Evolutionary conservation across 2,329 filamentous ascomycete genomes (phyloP).

Genomic region (Calonectria ilicicola): DNA sequence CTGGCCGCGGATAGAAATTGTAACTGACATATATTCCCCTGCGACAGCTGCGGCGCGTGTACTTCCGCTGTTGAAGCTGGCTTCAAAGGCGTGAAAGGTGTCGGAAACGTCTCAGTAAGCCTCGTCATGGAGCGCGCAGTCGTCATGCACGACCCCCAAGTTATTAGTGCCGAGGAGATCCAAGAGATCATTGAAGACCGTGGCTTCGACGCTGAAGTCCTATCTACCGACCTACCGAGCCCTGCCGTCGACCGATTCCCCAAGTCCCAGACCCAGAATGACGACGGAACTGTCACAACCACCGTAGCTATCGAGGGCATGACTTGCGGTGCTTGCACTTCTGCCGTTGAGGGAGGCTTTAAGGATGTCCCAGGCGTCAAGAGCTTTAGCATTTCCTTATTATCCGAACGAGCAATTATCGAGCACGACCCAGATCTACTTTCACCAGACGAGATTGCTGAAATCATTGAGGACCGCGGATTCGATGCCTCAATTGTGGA

Average conservation of each 20-base stretch:
- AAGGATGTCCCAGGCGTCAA: slow-evolving; percentile 79
- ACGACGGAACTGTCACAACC: slow-evolving; percentile 69
- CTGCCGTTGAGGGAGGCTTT: slow-evolving; percentile 85
- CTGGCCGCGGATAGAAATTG: slow-evolving; percentile 22
- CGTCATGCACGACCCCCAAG: slow-evolving; percentile 84
- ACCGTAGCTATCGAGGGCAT: slow-evolving; percentile 86
- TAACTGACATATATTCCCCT: slow-evolving; percentile 51
- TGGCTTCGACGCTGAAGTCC: slow-evolving; percentile 90
- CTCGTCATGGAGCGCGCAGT: slow-evolving; percentile 97
- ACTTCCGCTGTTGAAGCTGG: slow-evolving; percentile 95
- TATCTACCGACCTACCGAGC: slow-evolving; percentile 81
- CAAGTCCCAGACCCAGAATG: slow-evolving; percentile 53
- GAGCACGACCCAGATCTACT: slow-evolving; percentile 76
- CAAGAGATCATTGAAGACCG: slow-evolving; percentile 90
- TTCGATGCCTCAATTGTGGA: slow-evolving; percentile 86
- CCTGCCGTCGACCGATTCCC: slow-evolving; percentile 56
- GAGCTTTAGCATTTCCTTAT: slow-evolving; percentile 83
- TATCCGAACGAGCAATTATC: slow-evolving; percentile 87
- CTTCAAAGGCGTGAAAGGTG: slow-evolving; percentile 84
- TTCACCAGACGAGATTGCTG: slow-evolving; percentile 65
- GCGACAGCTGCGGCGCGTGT: slow-evolving; percentile 86
- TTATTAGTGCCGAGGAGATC: slow-evolving; percentile 80
- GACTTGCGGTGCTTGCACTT: slow-evolving; percentile 92
- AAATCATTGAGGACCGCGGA: slow-evolving; percentile 77
- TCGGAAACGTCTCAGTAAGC: slow-evolving; percentile 90